Evolutionary conservation across 192 early-diverging fungal species (phyloP).

Genomic region (Backusella tarrabulga): DNA sequence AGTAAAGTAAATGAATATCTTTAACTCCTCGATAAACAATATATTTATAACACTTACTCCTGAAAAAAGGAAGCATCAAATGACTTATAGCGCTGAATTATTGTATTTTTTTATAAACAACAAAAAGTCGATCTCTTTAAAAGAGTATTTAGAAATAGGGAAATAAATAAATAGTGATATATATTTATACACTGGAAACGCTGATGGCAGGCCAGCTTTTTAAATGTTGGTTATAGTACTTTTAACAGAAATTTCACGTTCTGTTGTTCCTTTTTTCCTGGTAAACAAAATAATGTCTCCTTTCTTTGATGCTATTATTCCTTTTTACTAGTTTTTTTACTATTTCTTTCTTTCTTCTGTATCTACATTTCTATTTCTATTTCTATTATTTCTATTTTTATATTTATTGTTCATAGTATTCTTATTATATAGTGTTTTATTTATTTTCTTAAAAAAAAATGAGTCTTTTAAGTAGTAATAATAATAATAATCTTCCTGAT

Average conservation of each 20-base stretch:
- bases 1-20: background rate
- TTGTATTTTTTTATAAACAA: background rate
- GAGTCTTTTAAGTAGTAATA: background rate
- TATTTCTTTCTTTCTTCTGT: background rate
- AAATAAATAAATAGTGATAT: background rate
- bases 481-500: background rate
- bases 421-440: background rate
- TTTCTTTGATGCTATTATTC: background rate
- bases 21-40: background rate
- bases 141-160: background rate
- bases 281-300: background rate
- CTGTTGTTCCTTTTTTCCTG: background rate
- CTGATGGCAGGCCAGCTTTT: background rate
- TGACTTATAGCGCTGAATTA: background rate
- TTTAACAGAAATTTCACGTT: background rate
- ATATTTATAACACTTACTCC: background rate
- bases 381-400: background rate
- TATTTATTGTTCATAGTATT: conserved; percentile 1
- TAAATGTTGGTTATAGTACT: background rate
- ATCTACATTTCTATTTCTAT: background rate
- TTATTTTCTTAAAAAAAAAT: background rate
- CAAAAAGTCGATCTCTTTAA: background rate
- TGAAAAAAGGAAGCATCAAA: background rate
- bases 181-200: background rate
- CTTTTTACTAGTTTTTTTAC: background rate